Percentiles rank a stretch among this genome's conserved stretches.
Evolutionary conservation across 2,329 filamentous ascomycete species (phyloP).

Genomic region (Tolypocladium amazonense): DNA sequence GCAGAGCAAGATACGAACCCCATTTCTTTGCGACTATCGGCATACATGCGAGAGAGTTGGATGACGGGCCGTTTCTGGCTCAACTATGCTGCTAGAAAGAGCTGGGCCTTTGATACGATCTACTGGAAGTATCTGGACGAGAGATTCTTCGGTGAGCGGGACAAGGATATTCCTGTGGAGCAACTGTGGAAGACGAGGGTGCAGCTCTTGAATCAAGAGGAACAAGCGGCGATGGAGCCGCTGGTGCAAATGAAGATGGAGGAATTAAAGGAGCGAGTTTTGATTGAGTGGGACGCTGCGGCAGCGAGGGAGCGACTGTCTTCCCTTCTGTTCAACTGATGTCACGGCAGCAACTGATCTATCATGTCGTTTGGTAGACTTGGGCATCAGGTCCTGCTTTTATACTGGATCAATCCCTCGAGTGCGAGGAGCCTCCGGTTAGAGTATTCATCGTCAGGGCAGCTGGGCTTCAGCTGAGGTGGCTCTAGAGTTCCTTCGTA

Average conservation of each 20-base stretch:
- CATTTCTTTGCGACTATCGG: constrained; percentile 6
- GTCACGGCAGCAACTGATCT: too few relatives aligned
- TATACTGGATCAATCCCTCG: too few relatives aligned
- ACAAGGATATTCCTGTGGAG: constrained; percentile 2
- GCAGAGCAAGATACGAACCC: constrained; percentile 2
- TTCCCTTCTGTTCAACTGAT: constrained; percentile 6
- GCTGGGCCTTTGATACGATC: constrained; percentile 24
- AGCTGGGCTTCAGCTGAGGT: too few relatives aligned
- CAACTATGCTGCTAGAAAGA: constrained; percentile 23
- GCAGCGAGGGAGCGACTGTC: constrained; percentile 8
- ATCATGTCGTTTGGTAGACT: too few relatives aligned
- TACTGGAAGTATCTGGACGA: constrained; percentile 26
- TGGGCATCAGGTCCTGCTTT: too few relatives aligned
- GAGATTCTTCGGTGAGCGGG: constrained; percentile 16
- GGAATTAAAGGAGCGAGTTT: constrained; percentile 11
- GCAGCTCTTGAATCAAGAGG: constrained; percentile 13
- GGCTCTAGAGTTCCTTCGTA: too few relatives aligned
- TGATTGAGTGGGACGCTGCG: constrained; percentile 14
- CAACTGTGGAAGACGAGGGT: constrained; percentile 17
- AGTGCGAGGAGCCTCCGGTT: too few relatives aligned
- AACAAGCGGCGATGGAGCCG: constrained; percentile 13
- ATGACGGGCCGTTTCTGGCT: constrained; percentile 20
- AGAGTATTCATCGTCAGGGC: too few relatives aligned
- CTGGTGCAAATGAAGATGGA: constrained; percentile 16
- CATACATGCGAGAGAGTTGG: constrained; percentile 26